phyloP scores from a whole-genome alignment of 306 rosid genomes.

The Erythrophleum fordii region DNA sequence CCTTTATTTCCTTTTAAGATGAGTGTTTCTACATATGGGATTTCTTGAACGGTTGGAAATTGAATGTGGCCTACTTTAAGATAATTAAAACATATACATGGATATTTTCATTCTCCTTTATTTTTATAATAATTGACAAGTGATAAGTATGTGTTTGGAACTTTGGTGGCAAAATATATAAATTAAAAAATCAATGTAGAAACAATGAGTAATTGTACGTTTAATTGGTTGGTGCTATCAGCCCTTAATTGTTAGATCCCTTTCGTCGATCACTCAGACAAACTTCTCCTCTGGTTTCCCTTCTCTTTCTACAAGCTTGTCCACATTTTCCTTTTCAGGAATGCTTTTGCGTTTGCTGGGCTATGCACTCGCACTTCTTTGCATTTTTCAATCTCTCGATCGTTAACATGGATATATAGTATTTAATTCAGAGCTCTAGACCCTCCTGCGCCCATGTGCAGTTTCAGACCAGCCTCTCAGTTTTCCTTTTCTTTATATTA shows the following conservation, averaged over 20 bases:
- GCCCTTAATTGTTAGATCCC: conserved; percentile 51
- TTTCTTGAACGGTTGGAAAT: conserved; percentile 55
- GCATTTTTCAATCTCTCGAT: conserved; percentile 13
- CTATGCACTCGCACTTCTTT: conserved; percentile 28
- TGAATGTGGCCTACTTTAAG: conserved; percentile 21
- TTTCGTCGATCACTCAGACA: conserved; percentile 62
- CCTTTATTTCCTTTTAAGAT: conserved; percentile 37
- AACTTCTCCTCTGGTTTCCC: conserved; percentile 57
- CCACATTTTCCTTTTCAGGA: conserved; percentile 45
- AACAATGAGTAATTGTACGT: background rate
- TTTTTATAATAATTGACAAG: background rate
- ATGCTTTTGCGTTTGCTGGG: conserved; percentile 35
- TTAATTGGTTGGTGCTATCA: background rate
- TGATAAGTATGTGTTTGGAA: background rate
- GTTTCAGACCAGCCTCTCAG: background rate
- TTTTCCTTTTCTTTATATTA: background rate
- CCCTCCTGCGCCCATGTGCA: conserved; percentile 18
- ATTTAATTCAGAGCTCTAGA: conserved; percentile 2
- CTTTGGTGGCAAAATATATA: background rate
- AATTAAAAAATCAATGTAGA: background rate
- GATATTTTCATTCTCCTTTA: background rate
- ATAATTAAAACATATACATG: background rate
- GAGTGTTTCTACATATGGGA: conserved; percentile 51
- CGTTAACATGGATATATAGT: background rate
- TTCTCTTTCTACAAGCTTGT: conserved; percentile 10